Percentiles rank a stretch among this genome's conserved stretches.
Evolutionary conservation across 2,329 filamentous ascomycete genomes (phyloP).

Genomic region (Microsporum ferrugineum): DNA sequence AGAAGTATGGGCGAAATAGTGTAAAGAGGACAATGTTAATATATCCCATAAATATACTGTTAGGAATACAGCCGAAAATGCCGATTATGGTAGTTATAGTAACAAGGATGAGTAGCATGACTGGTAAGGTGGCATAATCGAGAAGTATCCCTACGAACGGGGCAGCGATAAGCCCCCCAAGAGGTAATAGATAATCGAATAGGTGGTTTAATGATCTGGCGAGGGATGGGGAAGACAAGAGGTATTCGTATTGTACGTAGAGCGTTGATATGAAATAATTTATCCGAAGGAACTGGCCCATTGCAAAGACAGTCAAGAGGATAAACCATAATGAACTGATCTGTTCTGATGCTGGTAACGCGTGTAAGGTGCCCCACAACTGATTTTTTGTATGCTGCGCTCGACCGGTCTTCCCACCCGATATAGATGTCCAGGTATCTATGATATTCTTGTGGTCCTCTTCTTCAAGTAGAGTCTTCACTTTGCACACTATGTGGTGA

Average conservation of each 20-base stretch:
- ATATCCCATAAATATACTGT: slow-evolving; percentile 55
- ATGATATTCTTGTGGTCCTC: not conserved
- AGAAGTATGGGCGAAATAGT: slow-evolving; percentile 77
- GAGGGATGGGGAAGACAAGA: slow-evolving; percentile 51
- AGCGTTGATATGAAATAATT: slow-evolving; percentile 86
- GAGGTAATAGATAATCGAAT: slow-evolving; percentile 70
- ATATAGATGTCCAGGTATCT: not conserved
- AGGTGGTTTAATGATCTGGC: slow-evolving; percentile 66
- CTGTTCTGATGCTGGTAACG: slow-evolving; percentile 57
- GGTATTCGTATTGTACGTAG: slow-evolving; percentile 64
- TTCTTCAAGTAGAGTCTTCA: slow-evolving; percentile 47
- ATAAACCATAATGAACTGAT: slow-evolving; percentile 74
- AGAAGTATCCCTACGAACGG: slow-evolving; percentile 75
- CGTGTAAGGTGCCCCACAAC: slow-evolving; percentile 76
- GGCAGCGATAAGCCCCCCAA: slow-evolving; percentile 69
- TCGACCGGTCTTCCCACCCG: slow-evolving; percentile 39
- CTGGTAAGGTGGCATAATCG: slow-evolving; percentile 62
- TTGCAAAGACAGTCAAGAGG: slow-evolving; percentile 66
- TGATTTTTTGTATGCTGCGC: slow-evolving; percentile 58
- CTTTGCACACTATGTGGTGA: slow-evolving; percentile 40
- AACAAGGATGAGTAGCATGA: slow-evolving; percentile 60
- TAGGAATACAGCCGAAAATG: slow-evolving; percentile 60
- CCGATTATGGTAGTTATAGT: slow-evolving; percentile 62
- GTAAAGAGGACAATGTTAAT: slow-evolving; percentile 73
- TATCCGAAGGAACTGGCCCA: slow-evolving; percentile 63